Base-by-base conservation (phyloP, 2,329 filamentous ascomycete species). In the Hymenoscyphus infarciens region DNA sequence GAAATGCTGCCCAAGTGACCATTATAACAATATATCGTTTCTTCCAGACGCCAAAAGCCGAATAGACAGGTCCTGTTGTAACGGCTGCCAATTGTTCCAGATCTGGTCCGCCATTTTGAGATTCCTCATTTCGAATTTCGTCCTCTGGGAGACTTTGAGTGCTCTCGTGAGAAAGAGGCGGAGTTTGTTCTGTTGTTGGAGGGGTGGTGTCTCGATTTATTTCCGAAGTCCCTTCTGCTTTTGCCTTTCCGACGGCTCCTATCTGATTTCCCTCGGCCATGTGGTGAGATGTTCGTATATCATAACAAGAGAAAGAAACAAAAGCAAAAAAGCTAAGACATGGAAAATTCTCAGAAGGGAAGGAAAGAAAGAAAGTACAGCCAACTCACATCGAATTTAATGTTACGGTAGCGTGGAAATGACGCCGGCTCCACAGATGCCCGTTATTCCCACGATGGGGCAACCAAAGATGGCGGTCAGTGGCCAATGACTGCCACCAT, bases 21-120 rank as follows among this genome's bases (percentile, higher is more conserved):
- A 87, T 81, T 57, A 74, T 68, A 38, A 82, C 76, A 63, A 87
- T 81, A 77, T 81, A 85, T 67, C 76, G 72, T 70, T 80, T 85
- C 67, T 74, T 66, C 67, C 67, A 68, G n/a, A 42, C 62, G 16
- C 67, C 62, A 57, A 75, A 75, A 27, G 69, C 66, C 7, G 72
- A 74, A 56, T 74, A 74, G 5, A 69, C 67, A 56, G 73, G 72
- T 8, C 67, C 71, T 25, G 70, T 70, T 0, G 57, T 61, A 39
- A 72, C 70, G 1, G 67, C 56, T 27, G 68, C 66, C 61, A 74
- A 57, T 25, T 49, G 42, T 61, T 74, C 72, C 19, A 74, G 65
- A 56, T 74, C 70, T 45, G 57, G 64, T 57, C 57, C 60, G 22
- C 67, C 64, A 65, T 70, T 64, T 61, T 68, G 57, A 59, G 58